phyloP scores from a whole-genome alignment of 805 yeast species.

The Metschnikowia arizonensis region DNA sequence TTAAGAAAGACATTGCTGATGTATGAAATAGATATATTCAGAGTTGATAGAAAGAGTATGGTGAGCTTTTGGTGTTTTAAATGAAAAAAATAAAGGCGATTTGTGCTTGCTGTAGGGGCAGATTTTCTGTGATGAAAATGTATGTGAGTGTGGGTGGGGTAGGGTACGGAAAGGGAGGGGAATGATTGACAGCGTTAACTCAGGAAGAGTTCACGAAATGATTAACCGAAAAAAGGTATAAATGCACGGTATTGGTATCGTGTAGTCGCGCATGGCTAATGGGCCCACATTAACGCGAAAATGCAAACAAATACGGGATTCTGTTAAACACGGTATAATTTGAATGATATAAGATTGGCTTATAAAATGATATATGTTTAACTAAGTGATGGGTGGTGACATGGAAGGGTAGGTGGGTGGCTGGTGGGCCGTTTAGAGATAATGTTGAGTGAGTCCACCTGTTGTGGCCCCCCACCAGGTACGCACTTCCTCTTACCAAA shows the following conservation, averaged over 20 bases:
- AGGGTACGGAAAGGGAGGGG: background rate
- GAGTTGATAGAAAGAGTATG: background rate
- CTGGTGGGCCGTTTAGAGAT: background rate
- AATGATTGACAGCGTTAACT: background rate
- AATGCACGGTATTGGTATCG: background rate
- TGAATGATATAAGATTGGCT: background rate
- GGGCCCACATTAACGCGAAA: background rate
- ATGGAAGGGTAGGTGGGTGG: background rate
- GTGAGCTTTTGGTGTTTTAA: background rate
- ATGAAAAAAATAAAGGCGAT: background rate
- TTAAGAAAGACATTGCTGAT: slow-evolving; percentile 40
- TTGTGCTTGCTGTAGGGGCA: background rate
- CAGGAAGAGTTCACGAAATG: slow-evolving; percentile 1
- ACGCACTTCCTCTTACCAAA: background rate
- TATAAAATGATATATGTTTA: background rate
- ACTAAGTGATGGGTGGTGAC: background rate
- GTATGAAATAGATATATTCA: background rate
- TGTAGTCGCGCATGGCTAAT: slow-evolving; percentile 1
- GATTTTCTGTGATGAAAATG: background rate
- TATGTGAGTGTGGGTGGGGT: too few species aligned
- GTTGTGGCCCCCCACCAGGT: background rate
- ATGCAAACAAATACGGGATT: background rate
- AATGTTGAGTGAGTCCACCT: background rate
- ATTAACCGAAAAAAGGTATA: slow-evolving; percentile 4
- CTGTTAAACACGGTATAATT: background rate